phyloP scores from a whole-genome alignment of 106 monocot species.

The Triglochin maritima region DNA sequence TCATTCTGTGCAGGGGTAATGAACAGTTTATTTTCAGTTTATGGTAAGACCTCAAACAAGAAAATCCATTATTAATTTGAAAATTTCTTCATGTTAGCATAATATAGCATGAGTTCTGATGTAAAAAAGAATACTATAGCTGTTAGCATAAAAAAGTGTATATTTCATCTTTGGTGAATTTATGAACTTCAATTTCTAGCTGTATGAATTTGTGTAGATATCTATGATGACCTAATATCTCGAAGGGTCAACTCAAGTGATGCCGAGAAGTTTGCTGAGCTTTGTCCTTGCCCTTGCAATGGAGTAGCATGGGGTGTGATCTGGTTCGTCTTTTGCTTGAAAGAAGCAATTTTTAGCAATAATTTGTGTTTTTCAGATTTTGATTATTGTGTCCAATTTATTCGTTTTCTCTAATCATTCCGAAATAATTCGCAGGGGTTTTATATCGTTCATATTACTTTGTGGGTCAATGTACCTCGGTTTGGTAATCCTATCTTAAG shows the following conservation, averaged over 20 bases:
- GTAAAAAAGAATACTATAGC: background rate
- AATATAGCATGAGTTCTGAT: background rate
- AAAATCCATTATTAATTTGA: background rate
- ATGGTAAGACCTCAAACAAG: slow-evolving; percentile 3
- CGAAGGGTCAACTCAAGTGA: slow-evolving; percentile 27
- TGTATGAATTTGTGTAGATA: slow-evolving; percentile 16
- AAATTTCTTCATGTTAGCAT: background rate
- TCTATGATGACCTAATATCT: slow-evolving; percentile 30
- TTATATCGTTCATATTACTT: slow-evolving; percentile 76
- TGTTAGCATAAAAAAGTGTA: background rate
- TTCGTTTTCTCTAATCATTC: background rate
- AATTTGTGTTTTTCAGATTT: background rate
- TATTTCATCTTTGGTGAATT: background rate
- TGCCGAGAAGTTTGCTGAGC: slow-evolving; percentile 29
- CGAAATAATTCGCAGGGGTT: slow-evolving; percentile 48
- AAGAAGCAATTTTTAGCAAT: background rate
- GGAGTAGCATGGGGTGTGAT: slow-evolving; percentile 30
- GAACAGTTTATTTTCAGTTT: slow-evolving; percentile 34
- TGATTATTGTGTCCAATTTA: background rate
- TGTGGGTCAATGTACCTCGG: slow-evolving; percentile 84
- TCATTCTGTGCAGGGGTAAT: slow-evolving; percentile 18
- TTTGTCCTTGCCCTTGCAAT: slow-evolving; percentile 29
- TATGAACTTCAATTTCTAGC: background rate
- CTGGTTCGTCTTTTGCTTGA: slow-evolving; percentile 7
- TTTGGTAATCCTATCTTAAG: slow-evolving; percentile 82